Base-by-base conservation (phyloP, 441 rosid genomes). In the Erysimum pusillum region DNA sequence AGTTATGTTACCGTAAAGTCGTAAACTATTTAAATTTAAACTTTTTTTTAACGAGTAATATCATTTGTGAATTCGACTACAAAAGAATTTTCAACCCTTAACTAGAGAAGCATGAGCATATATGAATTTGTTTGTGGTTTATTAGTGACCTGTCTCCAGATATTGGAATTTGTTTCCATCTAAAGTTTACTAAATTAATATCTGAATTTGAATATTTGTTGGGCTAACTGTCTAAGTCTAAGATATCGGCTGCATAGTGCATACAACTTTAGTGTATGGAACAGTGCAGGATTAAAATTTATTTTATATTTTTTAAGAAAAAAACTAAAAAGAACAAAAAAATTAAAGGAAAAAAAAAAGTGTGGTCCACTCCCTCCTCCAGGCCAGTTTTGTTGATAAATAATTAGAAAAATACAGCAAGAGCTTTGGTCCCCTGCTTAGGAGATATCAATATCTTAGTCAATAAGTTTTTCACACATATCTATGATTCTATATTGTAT, bases 361-460 rank as follows among this genome's bases (percentile, higher is more conserved):
- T 42, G 63, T 68, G 74, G 79, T 76, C 74, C 79, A 31, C 28
- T 63, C 20, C 10, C 63, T 58, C 41, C 15, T 60, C 36, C 49
- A 51, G n/a, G 63, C 42, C 58, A 45, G 59, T 63, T 68, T 62
- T 44, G 69, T 69, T 69, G 53, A 44, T 9, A 44, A 60, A 9
- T 62, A 61, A 18, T 22, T 52, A 18, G 46, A 61, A 67, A 67
- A 60, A 41, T 60, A 57, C 39, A 68, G 63, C 57, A 52, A 76
- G 53, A 9, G 39, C 18, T 75, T 76, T 76, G 74, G 79, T 68
- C 79, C 79, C 79, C 79, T 60, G 22, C 63, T 75, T 45, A 49
- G 46, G 56, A 60, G 62, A 31, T 67, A 75, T 67, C 68, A 39
- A 49, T 49, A 7, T 38, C 34, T 63, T 14, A 44, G 18, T 63